Evolutionary conservation across 2,329 filamentous ascomycete genomes (phyloP), one percentile per base, ranked within the genome.

Genomic region (Xylaria sp.): DNA sequence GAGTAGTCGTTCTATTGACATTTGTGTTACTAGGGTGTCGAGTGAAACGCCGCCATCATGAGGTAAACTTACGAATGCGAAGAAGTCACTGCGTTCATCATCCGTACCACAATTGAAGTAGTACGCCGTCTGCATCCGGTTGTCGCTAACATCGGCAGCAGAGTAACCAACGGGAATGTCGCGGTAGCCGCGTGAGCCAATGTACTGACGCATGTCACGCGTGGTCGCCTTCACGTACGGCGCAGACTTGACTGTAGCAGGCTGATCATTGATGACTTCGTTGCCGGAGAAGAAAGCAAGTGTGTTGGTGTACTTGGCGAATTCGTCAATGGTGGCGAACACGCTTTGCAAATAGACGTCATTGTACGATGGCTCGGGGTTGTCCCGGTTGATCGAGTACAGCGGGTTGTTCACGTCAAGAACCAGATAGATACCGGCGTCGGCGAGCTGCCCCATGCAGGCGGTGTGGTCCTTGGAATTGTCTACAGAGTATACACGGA

Each of bases 81-180:
- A 95, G 84, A 95, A 95, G 81, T 97, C 94, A 75, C 90, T 93
- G 74, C 94, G 91, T 83, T 91, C 89, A 72, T 94, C 91, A 57
- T 95, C 92, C 63, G 88, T 84, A 69, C 94, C 94, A 78, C 94
- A 98, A 88, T 97, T 97, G 90, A 98, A 93, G 86, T 97, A 98
- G 62, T 90, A 78, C 56, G 94, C 94, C 79, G 93, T 93, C 83
- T 97, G 89, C 82, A 92, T 89, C 75, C 94, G 92, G 85, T 97
- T 97, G 77, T 89, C 86, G 68, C 92, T 86, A 65, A 97, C 92
- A 82, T 97, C 94, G 69, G 94, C 94, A 47, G 87, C 87, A 17
- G 87, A 89, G 82, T 94, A 94, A 42, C 92, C 92, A 64, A 94
- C 90, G n/a, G 91, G 92, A 54, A 93, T 84, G 63, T 84, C 78